These are phyloP conservation scores for Pseudocohnilembus persalinus DNA, from an alignment of 169 alveolate species.

Conservation along the genomic window DNA sequence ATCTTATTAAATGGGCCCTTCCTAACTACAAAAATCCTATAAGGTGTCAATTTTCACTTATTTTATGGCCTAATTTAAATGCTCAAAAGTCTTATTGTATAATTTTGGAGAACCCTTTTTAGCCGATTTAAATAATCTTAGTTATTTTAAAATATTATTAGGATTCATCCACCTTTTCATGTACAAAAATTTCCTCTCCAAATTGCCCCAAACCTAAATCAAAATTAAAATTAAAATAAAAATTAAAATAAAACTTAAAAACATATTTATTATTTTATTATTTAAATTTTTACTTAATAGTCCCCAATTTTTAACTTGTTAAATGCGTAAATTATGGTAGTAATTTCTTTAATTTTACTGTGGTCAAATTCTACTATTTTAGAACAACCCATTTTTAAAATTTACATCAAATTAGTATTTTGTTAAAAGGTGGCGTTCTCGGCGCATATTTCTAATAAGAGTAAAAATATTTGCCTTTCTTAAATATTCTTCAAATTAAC, in stretches of 20 bases:
- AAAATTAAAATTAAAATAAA: no score
- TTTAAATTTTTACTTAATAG: neutral
- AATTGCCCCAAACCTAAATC: neutral
- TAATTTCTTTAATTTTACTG: neutral
- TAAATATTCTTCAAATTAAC: neutral
- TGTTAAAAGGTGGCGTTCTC: neutral
- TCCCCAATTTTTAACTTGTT: neutral
- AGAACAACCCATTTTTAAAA: no score
- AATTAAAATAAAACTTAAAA: neutral
- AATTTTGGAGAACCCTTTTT: neutral
- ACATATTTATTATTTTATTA: neutral
- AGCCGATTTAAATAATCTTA: neutral
- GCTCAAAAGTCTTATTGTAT: neutral
- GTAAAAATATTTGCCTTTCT: neutral
- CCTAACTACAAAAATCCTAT: neutral
- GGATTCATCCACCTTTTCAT: neutral
- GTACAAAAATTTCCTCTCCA: neutral
- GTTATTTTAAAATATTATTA: neutral
- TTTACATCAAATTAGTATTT: neutral
- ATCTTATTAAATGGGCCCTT: neutral
- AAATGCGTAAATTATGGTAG: neutral
- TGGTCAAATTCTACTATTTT: no score
- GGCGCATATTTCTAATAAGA: neutral
- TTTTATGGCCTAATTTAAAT: neutral
- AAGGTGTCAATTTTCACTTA: neutral